These are phyloP conservation scores for Aspergillus bridgeri DNA, from an alignment of 495 filamentous ascomycete genomes.

Conservation along the genomic window DNA sequence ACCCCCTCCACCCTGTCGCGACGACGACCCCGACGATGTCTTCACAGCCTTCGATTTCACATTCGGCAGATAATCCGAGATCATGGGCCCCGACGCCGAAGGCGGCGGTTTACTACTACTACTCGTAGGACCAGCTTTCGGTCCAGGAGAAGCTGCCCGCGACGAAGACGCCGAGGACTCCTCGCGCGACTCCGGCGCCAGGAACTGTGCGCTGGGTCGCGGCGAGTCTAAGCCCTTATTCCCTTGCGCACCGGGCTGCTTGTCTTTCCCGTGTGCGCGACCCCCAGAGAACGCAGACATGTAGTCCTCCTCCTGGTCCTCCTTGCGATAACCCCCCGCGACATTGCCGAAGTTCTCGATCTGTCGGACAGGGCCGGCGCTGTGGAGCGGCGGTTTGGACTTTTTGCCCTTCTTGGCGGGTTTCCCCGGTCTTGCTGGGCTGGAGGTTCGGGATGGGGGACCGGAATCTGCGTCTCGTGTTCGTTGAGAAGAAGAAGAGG, in stretches of 20 bases:
- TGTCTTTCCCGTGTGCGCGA: conserved; percentile 10
- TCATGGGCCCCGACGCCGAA: conserved; percentile 68
- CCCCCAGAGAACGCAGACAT: conserved; percentile 32
- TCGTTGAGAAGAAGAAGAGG: conserved; percentile 16
- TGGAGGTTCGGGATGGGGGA: conserved; percentile 18
- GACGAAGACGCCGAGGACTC: conserved; percentile 28
- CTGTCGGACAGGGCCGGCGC: conserved; percentile 54
- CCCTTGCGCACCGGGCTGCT: conserved; percentile 16
- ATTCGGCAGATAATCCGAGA: conserved; percentile 71
- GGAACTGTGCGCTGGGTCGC: not conserved
- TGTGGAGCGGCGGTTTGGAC: conserved; percentile 53
- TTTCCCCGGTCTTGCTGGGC: conserved; percentile 17
- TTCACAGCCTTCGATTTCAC: conserved; percentile 58
- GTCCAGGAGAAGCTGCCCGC: conserved; percentile 36
- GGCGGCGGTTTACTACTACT: conserved; percentile 53
- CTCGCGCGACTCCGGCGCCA: conserved; percentile 15
- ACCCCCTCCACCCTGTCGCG: conserved; percentile 48
- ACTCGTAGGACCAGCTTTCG: conserved; percentile 19
- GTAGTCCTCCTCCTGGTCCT: conserved; percentile 58
- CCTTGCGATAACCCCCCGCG: conserved; percentile 59
- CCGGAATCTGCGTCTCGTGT: conserved; percentile 9
- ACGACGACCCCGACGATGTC: conserved; percentile 39
- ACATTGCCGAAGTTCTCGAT: conserved; percentile 58
- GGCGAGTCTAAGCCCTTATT: not conserved
- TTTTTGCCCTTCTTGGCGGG: conserved; percentile 51